phyloP scores from a whole-genome alignment of 768 basidiomycete genomes.

The Agrocybe praecox region DNA sequence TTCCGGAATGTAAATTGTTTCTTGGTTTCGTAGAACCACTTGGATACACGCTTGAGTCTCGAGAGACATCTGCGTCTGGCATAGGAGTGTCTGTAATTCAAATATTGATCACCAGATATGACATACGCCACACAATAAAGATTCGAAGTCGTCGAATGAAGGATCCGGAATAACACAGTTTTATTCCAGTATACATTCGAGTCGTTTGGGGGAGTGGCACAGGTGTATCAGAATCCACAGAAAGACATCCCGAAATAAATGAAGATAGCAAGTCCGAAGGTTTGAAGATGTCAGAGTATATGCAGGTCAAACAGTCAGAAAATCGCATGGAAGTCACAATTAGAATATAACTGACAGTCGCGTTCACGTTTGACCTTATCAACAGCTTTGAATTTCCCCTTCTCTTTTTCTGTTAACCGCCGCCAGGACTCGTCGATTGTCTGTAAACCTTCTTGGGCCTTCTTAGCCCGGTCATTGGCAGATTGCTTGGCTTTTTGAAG shows the following conservation, averaged over 20 bases:
- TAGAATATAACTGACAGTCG: slow-evolving; percentile 63
- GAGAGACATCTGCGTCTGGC: slow-evolving; percentile 52
- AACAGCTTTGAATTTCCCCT: slow-evolving; percentile 69
- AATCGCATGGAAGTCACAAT: slow-evolving; percentile 12
- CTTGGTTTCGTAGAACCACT: slow-evolving; percentile 45
- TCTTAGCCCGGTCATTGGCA: slow-evolving; percentile 65
- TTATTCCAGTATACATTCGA: not conserved
- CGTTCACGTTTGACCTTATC: slow-evolving; percentile 76
- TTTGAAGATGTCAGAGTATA: slow-evolving; percentile 9
- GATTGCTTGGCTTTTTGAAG: slow-evolving; percentile 54
- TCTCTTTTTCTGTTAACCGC: slow-evolving; percentile 74
- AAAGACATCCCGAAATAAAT: slow-evolving; percentile 6
- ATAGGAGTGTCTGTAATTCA: slow-evolving; percentile 39
- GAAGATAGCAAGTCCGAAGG: slow-evolving; percentile 3
- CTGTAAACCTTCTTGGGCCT: slow-evolving; percentile 75
- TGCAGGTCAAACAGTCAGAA: slow-evolving; percentile 19
- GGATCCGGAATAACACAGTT: not conserved
- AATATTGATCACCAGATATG: not conserved
- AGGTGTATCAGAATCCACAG: slow-evolving; percentile 2
- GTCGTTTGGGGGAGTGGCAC: not conserved
- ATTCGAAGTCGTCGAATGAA: not conserved
- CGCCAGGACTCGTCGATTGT: slow-evolving; percentile 78
- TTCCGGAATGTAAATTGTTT: slow-evolving; percentile 43
- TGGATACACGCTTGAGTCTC: slow-evolving; percentile 35
- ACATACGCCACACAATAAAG: slow-evolving; percentile 3